phyloP scores from a whole-genome alignment of 805 yeast species.

The Maudiozyma barnettii region DNA sequence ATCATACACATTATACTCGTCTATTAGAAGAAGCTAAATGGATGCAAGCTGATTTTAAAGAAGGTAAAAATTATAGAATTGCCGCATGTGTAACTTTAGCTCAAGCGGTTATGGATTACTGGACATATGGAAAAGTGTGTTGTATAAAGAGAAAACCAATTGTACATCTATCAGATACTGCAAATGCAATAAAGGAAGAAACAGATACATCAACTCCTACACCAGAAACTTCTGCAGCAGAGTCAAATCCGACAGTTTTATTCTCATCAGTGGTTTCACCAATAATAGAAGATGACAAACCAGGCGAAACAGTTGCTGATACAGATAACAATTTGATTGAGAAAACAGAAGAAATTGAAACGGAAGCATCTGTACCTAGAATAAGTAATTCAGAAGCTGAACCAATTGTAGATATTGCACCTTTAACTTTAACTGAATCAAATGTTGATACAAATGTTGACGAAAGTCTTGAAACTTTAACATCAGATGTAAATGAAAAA shows the following conservation, averaged over 20 bases:
- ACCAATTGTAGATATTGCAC: background rate
- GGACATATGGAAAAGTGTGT: slow-evolving; percentile 63
- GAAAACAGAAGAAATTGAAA: background rate
- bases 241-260: no score
- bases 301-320: no score
- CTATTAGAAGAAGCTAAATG: slow-evolving; percentile 71
- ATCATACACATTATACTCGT: slow-evolving; percentile 60
- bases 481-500: no score
- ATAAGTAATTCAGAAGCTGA: background rate
- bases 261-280: no score
- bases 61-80: slow-evolving; percentile 56
- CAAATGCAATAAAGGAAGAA: background rate
- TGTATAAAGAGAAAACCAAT: slow-evolving; percentile 47
- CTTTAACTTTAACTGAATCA: background rate
- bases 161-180: background rate
- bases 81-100: slow-evolving; percentile 65
- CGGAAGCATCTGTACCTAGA: background rate
- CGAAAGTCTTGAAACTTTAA: background rate
- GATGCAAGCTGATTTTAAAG: slow-evolving; percentile 72
- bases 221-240: background rate
- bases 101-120: slow-evolving; percentile 64
- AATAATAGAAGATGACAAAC: no score
- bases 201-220: background rate
- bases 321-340: background rate
- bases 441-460: background rate